These are phyloP conservation scores for Apophysomyces variabilis DNA, from an alignment of 371 early-diverging fungal species.

Conservation along the genomic window DNA sequence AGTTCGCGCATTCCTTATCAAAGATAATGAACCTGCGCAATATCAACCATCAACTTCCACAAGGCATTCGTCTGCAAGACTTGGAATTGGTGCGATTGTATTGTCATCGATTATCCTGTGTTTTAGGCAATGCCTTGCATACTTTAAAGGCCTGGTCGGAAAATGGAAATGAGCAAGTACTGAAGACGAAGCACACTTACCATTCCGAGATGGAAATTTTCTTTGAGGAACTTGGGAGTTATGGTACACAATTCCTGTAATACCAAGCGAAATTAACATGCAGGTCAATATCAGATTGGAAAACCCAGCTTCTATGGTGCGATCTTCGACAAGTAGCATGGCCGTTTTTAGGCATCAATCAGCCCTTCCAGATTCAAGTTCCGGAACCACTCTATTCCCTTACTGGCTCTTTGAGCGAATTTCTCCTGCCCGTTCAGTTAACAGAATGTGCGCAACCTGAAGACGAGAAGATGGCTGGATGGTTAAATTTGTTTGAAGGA, in stretches of 20 bases:
- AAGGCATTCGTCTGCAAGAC: conserved; percentile 19
- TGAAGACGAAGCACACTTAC: neutral
- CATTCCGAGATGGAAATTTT: conserved; percentile 4
- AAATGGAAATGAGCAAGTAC: neutral
- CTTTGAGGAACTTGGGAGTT: neutral
- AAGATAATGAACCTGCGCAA: conserved; percentile 14
- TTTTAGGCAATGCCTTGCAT: neutral
- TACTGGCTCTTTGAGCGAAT: conserved; percentile 17
- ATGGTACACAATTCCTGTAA: neutral
- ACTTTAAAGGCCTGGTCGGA: conserved; percentile 2
- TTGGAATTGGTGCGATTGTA: conserved; percentile 18
- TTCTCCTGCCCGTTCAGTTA: neutral
- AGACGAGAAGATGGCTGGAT: conserved; percentile 15
- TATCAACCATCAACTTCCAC: conserved; percentile 4
- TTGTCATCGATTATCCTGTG: conserved; percentile 8
- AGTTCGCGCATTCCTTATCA: conserved; percentile 15
- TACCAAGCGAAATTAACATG: conserved; percentile 11
- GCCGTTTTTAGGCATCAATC: neutral
- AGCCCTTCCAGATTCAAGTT: conserved; percentile 9
- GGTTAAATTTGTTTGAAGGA: conserved; percentile 24
- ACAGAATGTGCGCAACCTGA: neutral
- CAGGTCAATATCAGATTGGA: conserved; percentile 25
- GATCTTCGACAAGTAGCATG: conserved; percentile 9
- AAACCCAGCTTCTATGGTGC: conserved; percentile 29
- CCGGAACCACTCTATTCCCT: conserved; percentile 15